Evolutionary conservation across 2,329 filamentous ascomycete species (phyloP).

Genomic region (Alternaria novae-zelandiae): DNA sequence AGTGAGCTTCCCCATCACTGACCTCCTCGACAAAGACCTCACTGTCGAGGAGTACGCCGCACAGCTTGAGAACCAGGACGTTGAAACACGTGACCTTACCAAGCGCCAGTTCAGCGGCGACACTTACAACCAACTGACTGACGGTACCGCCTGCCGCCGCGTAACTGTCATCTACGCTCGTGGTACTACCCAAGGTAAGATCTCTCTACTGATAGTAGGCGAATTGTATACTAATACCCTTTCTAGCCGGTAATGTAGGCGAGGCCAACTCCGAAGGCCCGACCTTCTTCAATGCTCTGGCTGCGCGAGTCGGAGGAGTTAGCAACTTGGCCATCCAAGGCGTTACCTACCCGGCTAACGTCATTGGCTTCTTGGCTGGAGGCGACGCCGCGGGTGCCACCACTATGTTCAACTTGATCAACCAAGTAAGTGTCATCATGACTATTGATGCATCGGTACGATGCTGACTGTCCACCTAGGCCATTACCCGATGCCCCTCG

Average conservation of each 20-base stretch:
- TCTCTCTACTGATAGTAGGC: background rate
- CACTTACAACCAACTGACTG: constrained; percentile 42
- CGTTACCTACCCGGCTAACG: constrained; percentile 58
- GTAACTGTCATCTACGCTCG: constrained; percentile 63
- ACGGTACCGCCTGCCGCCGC: constrained; percentile 49
- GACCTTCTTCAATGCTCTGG: constrained; percentile 57
- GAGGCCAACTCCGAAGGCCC: constrained; percentile 52
- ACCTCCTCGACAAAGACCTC: constrained; percentile 30
- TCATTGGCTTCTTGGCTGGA: constrained; percentile 54
- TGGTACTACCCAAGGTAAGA: constrained; percentile 55
- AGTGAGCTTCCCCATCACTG: constrained; percentile 35
- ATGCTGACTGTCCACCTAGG: constrained; percentile 12
- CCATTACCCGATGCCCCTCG: constrained; percentile 29
- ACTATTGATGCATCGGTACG: background rate
- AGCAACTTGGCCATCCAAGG: constrained; percentile 60
- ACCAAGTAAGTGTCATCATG: constrained; percentile 36
- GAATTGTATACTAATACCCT: background rate
- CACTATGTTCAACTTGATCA: constrained; percentile 51
- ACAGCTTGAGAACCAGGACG: constrained; percentile 23
- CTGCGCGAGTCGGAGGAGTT: constrained; percentile 47
- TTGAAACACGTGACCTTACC: constrained; percentile 11
- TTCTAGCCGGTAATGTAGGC: constrained; percentile 57
- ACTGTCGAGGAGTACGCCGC: constrained; percentile 33
- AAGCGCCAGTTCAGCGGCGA: constrained; percentile 30
- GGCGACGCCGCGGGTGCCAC: constrained; percentile 54